Conservation (phyloP, 495 filamentous ascomycete species). For the Podospora tetraspora region DNA sequence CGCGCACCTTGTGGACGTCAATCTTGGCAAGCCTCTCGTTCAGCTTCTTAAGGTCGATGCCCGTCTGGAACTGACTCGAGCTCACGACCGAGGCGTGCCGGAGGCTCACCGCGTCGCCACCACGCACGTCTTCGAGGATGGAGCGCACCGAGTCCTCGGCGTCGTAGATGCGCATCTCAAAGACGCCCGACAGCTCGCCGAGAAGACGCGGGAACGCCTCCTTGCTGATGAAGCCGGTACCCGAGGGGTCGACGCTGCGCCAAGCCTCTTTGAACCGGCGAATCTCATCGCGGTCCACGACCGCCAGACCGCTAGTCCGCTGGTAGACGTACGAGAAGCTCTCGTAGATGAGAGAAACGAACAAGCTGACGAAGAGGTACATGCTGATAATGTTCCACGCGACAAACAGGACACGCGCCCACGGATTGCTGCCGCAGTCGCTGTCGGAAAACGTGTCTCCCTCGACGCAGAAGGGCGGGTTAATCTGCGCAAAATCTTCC, state of each 20-base stretch:
- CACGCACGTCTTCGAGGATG: conserved; percentile 76
- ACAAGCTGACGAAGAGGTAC: conserved; percentile 99
- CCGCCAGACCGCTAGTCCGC: conserved; percentile 77
- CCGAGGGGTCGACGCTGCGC: conserved; percentile 88
- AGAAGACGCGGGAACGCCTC: conserved; percentile 86
- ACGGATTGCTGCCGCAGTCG: conserved; percentile 85
- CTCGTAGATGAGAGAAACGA: conserved; percentile 98
- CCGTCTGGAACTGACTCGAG: conserved; percentile 44
- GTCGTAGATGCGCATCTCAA: conserved; percentile 96
- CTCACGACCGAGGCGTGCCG: conserved; percentile 52
- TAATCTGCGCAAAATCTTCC: conserved; percentile 86
- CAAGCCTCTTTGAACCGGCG: conserved; percentile 97
- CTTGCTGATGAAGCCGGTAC: conserved; percentile 86
- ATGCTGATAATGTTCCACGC: conserved; percentile 99
- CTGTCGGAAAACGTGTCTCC: conserved; percentile 65
- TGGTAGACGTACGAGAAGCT: conserved; percentile 99
- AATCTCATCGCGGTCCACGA: conserved; percentile 84
- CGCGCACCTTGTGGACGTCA: conserved; percentile 66
- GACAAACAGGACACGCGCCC: conserved; percentile 85
- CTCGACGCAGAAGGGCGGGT: conserved; percentile 68
- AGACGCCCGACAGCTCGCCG: conserved; percentile 87
- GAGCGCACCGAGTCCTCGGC: conserved; percentile 75
- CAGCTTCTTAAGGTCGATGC: conserved; percentile 72
- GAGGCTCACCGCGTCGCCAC: conserved; percentile 45
- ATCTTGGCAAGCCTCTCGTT: conserved; percentile 70